A percentile compares a stretch with the other conserved stretches of the same genome.
These are phyloP conservation scores for Dipodascus geniculatus DNA, from an alignment of 805 yeast species.

Conservation along the genomic window DNA sequence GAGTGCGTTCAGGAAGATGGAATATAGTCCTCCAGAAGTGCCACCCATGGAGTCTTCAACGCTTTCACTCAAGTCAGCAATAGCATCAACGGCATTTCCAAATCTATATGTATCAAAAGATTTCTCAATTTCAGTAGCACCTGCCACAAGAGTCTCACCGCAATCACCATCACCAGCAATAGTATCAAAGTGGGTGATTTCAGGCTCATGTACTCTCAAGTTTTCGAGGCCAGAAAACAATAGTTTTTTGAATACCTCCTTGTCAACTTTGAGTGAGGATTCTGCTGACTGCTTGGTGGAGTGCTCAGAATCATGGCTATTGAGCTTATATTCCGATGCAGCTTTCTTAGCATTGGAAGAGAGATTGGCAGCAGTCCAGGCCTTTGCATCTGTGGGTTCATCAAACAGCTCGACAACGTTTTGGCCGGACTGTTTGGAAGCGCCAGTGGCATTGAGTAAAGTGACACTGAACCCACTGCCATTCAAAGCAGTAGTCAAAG, in stretches of 20 bases:
- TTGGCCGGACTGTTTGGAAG: conserved; percentile 28
- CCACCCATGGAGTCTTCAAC: conserved; percentile 96
- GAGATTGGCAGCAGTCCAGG: conserved; percentile 49
- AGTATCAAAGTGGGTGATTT: conserved; percentile 74
- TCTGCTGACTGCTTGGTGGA: conserved; percentile 11
- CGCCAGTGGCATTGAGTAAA: conserved; percentile 53
- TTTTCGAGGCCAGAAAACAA: conserved; percentile 39
- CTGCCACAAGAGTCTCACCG: conserved; percentile 80
- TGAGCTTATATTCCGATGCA: conserved; percentile 11
- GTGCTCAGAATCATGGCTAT: conserved; percentile 17
- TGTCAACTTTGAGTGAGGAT: conserved; percentile 25
- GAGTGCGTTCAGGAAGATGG: conserved; percentile 72
- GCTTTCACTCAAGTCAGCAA: conserved; percentile 65
- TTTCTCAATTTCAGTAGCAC: conserved; percentile 57
- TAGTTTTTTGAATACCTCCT: conserved; percentile 23
- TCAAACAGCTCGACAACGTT: conserved; percentile 49
- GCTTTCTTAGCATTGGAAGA: conserved; percentile 15
- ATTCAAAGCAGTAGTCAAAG: conserved; percentile 79
- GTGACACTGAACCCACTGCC: conserved; percentile 90
- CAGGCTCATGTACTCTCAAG: conserved; percentile 59
- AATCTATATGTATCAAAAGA: conserved; percentile 6
- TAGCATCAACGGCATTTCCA: conserved; percentile 37
- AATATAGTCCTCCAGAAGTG: conserved; percentile 87
- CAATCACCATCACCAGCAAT: conserved; percentile 96
- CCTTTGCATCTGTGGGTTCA: conserved; percentile 66